These are phyloP conservation scores for Myxozyma geophila DNA, from an alignment of 805 yeast species.

Conservation along the genomic window DNA sequence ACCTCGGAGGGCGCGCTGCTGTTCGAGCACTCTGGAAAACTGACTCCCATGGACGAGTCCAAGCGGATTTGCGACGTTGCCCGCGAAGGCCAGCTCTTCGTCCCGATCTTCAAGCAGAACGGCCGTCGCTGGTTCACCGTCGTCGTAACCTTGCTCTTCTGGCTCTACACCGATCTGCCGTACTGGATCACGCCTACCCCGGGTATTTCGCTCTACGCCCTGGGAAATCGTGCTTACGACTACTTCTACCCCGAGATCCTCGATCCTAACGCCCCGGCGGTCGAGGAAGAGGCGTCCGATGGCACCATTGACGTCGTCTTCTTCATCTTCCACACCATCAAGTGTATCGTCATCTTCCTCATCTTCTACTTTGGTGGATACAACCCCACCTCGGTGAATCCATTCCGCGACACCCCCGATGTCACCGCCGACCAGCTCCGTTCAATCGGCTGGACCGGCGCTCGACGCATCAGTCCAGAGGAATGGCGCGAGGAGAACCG, in stretches of 20 bases:
- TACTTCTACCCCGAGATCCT: conserved; percentile 48
- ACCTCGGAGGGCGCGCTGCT: conserved; percentile 83
- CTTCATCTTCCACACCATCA: conserved; percentile 72
- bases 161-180: conserved; percentile 95
- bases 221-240: conserved; percentile 48
- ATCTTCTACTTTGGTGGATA: conserved; percentile 70
- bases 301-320: conserved; percentile 49
- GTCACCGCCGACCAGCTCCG: conserved; percentile 60
- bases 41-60: conserved; percentile 54
- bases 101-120: conserved; percentile 70
- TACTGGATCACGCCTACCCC: conserved; percentile 90
- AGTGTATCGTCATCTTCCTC: conserved; percentile 59
- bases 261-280: conserved; percentile 51
- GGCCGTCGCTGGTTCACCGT: conserved; percentile 40
- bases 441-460: conserved; percentile 92
- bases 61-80: conserved; percentile 60
- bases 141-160: conserved; percentile 51
- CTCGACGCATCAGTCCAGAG: conserved; percentile 69
- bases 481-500: conserved; percentile 75
- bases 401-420: conserved; percentile 39
- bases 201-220: conserved; percentile 77
- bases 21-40: conserved; percentile 53
- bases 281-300: conserved; percentile 20
- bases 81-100: conserved; percentile 89
- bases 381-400: conserved; percentile 66